A percentile compares a stretch with the other conserved stretches of the same genome.
phyloP scores from a whole-genome alignment of 495 filamentous ascomycete species.

The Neohortaea acidophila region DNA sequence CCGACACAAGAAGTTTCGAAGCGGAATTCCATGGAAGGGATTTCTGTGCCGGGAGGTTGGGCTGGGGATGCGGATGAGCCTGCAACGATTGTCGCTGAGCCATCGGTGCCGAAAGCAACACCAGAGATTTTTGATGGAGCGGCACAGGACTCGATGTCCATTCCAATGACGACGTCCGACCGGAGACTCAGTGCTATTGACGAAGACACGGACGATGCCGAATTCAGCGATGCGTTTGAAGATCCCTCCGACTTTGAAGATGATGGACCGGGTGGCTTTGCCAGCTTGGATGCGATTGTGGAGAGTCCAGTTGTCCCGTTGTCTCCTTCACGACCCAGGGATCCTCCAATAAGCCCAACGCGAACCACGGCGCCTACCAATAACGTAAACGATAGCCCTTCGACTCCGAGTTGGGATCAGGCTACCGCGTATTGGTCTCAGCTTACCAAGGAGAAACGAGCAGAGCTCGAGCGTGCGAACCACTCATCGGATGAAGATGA shows the following conservation, averaged over 20 bases:
- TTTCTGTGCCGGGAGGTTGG: constrained; percentile 11
- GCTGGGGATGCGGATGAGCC: not conserved
- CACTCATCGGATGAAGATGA: constrained; percentile 33
- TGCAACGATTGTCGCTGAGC: not conserved
- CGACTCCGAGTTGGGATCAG: constrained; percentile 40
- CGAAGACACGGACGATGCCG: constrained; percentile 40
- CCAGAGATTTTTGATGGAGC: not conserved
- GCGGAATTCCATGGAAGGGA: constrained; percentile 1
- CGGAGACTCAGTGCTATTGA: constrained; percentile 10
- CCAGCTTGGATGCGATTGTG: constrained; percentile 71
- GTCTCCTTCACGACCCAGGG: constrained; percentile 5
- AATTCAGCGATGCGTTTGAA: constrained; percentile 83
- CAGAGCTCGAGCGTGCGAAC: constrained; percentile 42
- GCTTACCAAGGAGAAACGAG: constrained; percentile 41
- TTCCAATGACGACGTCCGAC: not conserved
- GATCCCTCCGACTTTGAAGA: constrained; percentile 52
- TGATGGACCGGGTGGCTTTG: constrained; percentile 47
- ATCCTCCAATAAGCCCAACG: no score
- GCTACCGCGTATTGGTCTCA: constrained; percentile 50
- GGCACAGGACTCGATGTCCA: no score
- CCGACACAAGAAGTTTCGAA: not conserved
- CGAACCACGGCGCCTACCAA: not conserved
- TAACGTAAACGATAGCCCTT: constrained; percentile 4
- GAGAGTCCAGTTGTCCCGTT: constrained; percentile 36
- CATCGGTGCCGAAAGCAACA: not conserved